Evolutionary conservation across 2,329 filamentous ascomycete genomes (phyloP).

Genomic region (Aspergillus sp.): DNA sequence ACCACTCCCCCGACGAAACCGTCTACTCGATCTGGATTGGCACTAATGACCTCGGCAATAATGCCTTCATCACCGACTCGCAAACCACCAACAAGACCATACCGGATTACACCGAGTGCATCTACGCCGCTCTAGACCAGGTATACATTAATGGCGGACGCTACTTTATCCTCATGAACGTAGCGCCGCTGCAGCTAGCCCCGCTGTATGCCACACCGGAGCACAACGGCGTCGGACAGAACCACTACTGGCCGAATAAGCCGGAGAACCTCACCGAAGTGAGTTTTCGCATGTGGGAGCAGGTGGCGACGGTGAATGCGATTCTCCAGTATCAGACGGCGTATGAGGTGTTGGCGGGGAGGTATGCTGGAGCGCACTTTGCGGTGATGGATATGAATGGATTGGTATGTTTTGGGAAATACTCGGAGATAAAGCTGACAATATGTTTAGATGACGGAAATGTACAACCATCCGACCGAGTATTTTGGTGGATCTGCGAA

Average conservation of each 20-base stretch:
- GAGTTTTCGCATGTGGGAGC: slow-evolving; percentile 48
- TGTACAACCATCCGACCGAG: slow-evolving; percentile 54
- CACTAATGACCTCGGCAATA: slow-evolving; percentile 69
- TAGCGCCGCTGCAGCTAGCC: slow-evolving; percentile 61
- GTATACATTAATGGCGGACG: slow-evolving; percentile 64
- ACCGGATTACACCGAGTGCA: slow-evolving; percentile 61
- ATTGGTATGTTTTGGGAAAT: slow-evolving; percentile 37
- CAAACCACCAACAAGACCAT: slow-evolving; percentile 58
- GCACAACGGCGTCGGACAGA: slow-evolving; percentile 39
- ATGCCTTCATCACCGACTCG: slow-evolving; percentile 62
- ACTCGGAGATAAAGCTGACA: slow-evolving; percentile 1
- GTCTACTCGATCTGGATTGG: slow-evolving; percentile 77
- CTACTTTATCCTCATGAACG: slow-evolving; percentile 68
- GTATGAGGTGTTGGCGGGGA: slow-evolving; percentile 36
- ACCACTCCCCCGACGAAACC: slow-evolving; percentile 51
- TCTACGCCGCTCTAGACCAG: slow-evolving; percentile 58
- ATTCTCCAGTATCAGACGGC: slow-evolving; percentile 50
- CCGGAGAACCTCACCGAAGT: slow-evolving; percentile 47
- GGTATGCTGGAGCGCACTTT: slow-evolving; percentile 54
- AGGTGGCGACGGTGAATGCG: slow-evolving; percentile 47
- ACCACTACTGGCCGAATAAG: slow-evolving; percentile 46
- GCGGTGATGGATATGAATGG: slow-evolving; percentile 64
- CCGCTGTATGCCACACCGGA: slow-evolving; percentile 59
- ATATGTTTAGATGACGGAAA: slow-evolving; percentile 52
- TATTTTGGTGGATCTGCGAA: slow-evolving; percentile 65